Evolutionary conservation across 768 basidiomycete species (phyloP), one percentile per base, ranked within the genome.

Genomic region (Glaciozyma antarctica): DNA sequence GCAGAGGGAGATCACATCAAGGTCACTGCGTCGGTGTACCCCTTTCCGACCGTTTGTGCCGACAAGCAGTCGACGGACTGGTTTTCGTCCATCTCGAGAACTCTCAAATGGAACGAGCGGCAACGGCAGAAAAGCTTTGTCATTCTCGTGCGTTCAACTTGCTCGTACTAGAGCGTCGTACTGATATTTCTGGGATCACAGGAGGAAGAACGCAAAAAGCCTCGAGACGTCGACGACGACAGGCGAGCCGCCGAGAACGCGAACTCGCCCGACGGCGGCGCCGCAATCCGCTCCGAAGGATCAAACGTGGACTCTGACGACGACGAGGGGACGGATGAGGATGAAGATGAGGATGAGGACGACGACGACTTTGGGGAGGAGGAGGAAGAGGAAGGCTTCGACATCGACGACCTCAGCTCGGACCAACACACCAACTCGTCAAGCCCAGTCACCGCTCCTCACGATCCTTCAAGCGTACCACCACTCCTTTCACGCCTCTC

Each of bases 1-100:
- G 45, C 79, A 97, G 93, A 98, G 86, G 95, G 95, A 49, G 95
- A 99, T 74, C 94, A 98, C 75, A 97, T 99, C 80, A 98, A 94
- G 78, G 86, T 99, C 63, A 92, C 88, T 1, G 94, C 95, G 0
- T 95, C 92, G 1, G 90, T 87, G 75, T 99, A 90, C 76, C 95
- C 95, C 7, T 98, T 98, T 82, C 95, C 95, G 10, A 98, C 95
- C 5, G 92, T 99, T 9, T 98, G 94, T 73, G 91, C 90, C 10
- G 90, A 95, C 75, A 95, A 93, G 68, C 93, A 95, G 75, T 95
- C 92, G 24, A 90, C 89, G 3, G 95, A 99, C 75, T 99, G 95
- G 95, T 98, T 99, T 84, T 86, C 90, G 67, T 84, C 94, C 6
- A 98, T 99, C 68, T 90, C 90, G 44, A 84, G 95, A 28, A 99